Base-by-base conservation (phyloP, 257 asterid genomes). In the Solanum lycopersicoides region DNA sequence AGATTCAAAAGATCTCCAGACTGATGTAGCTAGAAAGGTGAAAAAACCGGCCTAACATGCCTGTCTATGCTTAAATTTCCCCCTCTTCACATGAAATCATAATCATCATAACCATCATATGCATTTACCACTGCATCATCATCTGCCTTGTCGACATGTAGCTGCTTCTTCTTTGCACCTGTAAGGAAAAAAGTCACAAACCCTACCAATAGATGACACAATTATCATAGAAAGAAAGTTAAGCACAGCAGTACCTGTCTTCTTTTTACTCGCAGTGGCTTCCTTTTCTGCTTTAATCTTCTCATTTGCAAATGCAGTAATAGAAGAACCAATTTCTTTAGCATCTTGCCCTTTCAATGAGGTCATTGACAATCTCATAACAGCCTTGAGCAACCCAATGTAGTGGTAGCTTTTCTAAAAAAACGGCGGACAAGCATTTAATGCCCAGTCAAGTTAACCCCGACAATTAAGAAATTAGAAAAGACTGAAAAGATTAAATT, bases 231-330 rank as follows among this genome's bases (percentile, higher is more conserved):
- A 39, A 47, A 37, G 53, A 5, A 50, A 28, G 45, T 6, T 28
- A 50, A 3, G 25, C 44, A 50, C 30, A 30, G 44, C 71, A 21
- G 44, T 91, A 96, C 99, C 96, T 71, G 97, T 88, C 92, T 95
- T 97, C 96, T 96, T 97, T 90, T 96, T 97, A 91, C 96, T 92
- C 12, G 98, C 95, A 89, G 91, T 95, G 44, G 98, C 97, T 87
- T 97, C 99, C 88, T 96, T 96, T 91, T 97, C 99, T 8, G 96
- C 98, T 89, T 96, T 97, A 66, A 97, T 94, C 91, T 97, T 97
- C 90, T 97, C 99, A 86, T 96, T 96, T 83, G 99, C 99, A 65
- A 97, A 92, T 83, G 99, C 99, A 80, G 99, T 92, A 84, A 97
- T 89, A 6, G 99, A 93, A 80, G 99, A 96, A 23, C 98, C 97